Base-by-base conservation (phyloP, 1,139 yeast genomes). In the Geotrichum histeridarum region DNA sequence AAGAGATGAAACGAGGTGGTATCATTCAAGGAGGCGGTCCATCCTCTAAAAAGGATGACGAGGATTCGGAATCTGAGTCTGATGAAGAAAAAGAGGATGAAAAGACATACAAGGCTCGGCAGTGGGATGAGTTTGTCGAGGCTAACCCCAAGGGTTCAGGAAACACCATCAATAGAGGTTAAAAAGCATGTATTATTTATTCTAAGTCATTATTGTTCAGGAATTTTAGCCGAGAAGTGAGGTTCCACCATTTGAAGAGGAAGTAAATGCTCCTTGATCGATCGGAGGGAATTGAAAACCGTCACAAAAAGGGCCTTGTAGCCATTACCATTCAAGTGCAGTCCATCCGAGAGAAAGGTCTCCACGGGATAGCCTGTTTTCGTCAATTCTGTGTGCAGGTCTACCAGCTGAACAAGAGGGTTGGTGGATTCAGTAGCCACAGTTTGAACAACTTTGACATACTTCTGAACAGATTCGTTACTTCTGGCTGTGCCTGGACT, bases 71-170 rank as follows among this genome's bases (percentile, higher is more conserved):
- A 52, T 84, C 80, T 54, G 73, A 78, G 58, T 64, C 70, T 30
- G 75, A 70, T 14, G 54, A 51, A 14, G 59, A 48, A 14, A 73
- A 70, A 31, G 41, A 42, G 6, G 84, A 83, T 60, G 66, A 66
- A 36, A 80, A 80, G 60, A 82, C 88, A 0, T 80, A 81, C 60
- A 78, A 83, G 64, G 82, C 84, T 55, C 77, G 99, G 59, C 78
- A 79, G 51, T 93, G 98, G 97, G 98, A 93, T 70, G 94, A 86
- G 59, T 93, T 94, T 77, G 83, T 83, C 51, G 99, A 93, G 62
- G 82, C 82, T 6, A 82, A 90, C 67, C 88, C 93, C 0, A 83
- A 81, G 47, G 70, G 96, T 4, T 82, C 90, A 52, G 99, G 98
- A 15, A 93, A 93, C 66, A 89, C 91, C 53, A 83, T 83, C 67